Evolutionary conservation across 331 rosid genomes (phyloP), one percentile per base, ranked within the genome.

Genomic region (Pyracantha coccinea): DNA sequence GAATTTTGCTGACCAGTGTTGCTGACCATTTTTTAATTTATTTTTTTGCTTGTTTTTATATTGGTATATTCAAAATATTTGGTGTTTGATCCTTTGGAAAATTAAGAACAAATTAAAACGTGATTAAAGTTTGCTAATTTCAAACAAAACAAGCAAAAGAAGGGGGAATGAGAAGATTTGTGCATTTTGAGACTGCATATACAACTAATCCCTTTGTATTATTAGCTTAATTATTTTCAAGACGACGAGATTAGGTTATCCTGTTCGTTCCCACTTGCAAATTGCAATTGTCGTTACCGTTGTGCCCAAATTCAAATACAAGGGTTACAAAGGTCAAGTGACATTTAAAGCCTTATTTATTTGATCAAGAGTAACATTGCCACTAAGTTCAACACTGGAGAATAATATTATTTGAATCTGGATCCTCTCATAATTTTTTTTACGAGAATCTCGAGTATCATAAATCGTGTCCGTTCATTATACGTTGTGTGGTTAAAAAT

Each of bases 1-100:
- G 85, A 86, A 83, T 80, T 83, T 32, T n/a, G 29, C 75, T 69
- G 81, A 77, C 60, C 47, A 54, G 4, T 52, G 20, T 12, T 14
- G 66, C 10, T 6, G 24, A 19, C 4, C 45, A 9, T 38, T 38
- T 10, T 2, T 38, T 38, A 0, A 38, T 12, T 78, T 10, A 57
- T 54, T 7, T 53, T 52, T 25, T 68, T 68, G 23, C 1, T 25
- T 45, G 9, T 45, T 68, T 67, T 67, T 12, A 41, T 41, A 41
- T 35, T 2, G 41, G 41, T 35, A 33, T 33, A 7, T 33, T 7
- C 41, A 8, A 33, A 33, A 8, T 33, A 33, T 14, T 7, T 41
- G 14, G 28, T 67, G 12, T 55, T 9, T 55, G 14, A 2, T 9
- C 8, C 19, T 28, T 38, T 53, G 59, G 14, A 52, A 69, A 53